phyloP scores from a whole-genome alignment of 306 rosid species.

The Delonix regia region DNA sequence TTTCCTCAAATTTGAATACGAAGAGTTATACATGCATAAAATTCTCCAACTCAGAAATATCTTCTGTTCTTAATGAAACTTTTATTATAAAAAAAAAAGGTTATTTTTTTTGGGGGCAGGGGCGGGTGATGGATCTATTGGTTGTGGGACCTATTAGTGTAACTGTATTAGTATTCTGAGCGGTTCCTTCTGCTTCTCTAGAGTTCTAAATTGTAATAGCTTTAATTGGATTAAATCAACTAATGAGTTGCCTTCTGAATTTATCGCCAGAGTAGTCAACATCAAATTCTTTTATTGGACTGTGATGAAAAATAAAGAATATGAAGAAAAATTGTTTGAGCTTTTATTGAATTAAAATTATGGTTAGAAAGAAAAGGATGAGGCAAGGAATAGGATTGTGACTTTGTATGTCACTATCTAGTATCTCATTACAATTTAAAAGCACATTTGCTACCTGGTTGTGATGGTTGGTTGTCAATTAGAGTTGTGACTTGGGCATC shows the following conservation, averaged over 20 bases:
- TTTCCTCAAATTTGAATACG: background rate
- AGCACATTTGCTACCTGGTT: background rate
- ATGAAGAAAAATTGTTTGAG: background rate
- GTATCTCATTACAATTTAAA: background rate
- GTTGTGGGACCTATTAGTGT: background rate
- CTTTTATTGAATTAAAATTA: background rate
- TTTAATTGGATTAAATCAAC: background rate
- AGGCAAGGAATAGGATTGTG: background rate
- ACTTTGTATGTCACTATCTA: too few relatives aligned
- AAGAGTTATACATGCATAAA: background rate
- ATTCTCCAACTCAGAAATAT: too few relatives aligned
- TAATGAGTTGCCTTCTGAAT: background rate
- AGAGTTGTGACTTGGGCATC: background rate
- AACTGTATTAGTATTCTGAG: background rate
- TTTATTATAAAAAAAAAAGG: too few relatives aligned
- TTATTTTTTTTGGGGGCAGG: too few relatives aligned
- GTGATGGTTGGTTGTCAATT: background rate
- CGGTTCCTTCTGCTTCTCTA: background rate
- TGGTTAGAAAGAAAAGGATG: background rate
- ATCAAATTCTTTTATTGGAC: background rate
- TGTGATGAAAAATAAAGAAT: background rate
- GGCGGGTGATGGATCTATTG: background rate
- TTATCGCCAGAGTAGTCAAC: background rate
- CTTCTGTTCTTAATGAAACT: too few relatives aligned
- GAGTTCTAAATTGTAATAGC: background rate